Base-by-base conservation (phyloP, 2,329 filamentous ascomycete genomes). In the Endothia cerciana region DNA sequence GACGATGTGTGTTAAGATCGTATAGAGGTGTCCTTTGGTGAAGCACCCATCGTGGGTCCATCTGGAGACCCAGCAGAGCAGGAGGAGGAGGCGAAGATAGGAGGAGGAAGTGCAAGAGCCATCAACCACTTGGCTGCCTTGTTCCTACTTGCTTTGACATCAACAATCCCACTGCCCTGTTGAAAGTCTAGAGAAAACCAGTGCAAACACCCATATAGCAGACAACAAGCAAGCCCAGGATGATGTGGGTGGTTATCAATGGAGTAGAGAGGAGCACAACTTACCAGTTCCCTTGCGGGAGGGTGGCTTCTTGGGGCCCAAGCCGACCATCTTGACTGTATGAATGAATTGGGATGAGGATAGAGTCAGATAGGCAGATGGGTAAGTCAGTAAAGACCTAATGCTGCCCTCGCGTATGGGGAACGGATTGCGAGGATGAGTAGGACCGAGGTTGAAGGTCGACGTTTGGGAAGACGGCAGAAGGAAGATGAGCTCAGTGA, bases 241-340 rank as follows among this genome's bases (percentile, higher is more conserved):
- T 22, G 53, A 59, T 45, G 19, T 17, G 13, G 45, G 38, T 41
- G 11, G 19, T 57, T 30, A 17, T 33, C 55, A 40, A n/a, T 7
- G 41, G 49, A 25, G 19, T 22, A 15, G 19, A n/a, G 11, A 43
- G 30, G 38, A 63, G 51, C 17, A n/a, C 19, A 15, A 75, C 76
- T 60, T 76, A 77, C 76, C 74, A 65, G 75, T 77, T 59, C 76
- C 75, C 72, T 75, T 77, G 74, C 89, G 87, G 79, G 87, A 89
- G 51, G 87, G 88, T 69, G 84, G 83, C 74, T 83, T 85, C 77
- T 86, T 87, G 70, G 88, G 85, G 75, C 87, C 86, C 68, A 89
- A 72, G 73, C 85, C 85, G 71, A 89, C 87, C 89, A 91, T 91
- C 60, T 65, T 77, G 71, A 69, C 62, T 63, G 45, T 7, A 62